A percentile compares a stretch with the other conserved stretches of the same genome.
These are phyloP conservation scores for Pelargonium citronellum DNA, from an alignment of 441 rosid species.

Conservation along the genomic window DNA sequence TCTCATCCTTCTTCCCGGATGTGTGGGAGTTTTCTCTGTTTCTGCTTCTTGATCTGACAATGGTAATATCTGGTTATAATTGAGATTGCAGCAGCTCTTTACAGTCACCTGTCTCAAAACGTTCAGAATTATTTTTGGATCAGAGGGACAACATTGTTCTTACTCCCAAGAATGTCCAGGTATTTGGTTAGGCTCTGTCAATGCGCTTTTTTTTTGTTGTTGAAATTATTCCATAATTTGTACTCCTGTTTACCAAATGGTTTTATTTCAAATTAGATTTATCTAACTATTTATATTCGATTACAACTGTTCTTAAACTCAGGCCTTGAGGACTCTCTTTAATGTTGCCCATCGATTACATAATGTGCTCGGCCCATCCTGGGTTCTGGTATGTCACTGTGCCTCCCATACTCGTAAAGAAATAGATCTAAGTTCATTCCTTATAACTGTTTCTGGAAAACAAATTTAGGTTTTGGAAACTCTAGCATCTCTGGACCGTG, in stretches of 20 bases:
- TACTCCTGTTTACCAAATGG: slow-evolving; percentile 5
- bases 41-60: background rate
- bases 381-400: slow-evolving; percentile 84
- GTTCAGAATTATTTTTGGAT: slow-evolving; percentile 62
- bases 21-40: background rate
- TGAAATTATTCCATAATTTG: slow-evolving; percentile 5
- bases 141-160: slow-evolving; percentile 73
- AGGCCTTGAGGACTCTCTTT: slow-evolving; percentile 97
- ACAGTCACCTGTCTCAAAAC: slow-evolving; percentile 79
- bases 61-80: slow-evolving; percentile 8
- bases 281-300: slow-evolving; percentile 23
- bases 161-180: slow-evolving; percentile 99
- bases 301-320: slow-evolving; percentile 29
- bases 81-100: slow-evolving; percentile 57
- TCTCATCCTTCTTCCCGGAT: no score
- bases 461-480: slow-evolving; percentile 85
- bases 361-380: slow-evolving; percentile 95
- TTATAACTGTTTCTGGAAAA: slow-evolving; percentile 18
- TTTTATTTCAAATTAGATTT: slow-evolving; percentile 17
- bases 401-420: slow-evolving; percentile 23
- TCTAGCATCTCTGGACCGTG: slow-evolving; percentile 84
- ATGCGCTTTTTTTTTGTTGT: slow-evolving; percentile 3
- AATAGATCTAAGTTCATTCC: slow-evolving; percentile 8
- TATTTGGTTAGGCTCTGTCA: slow-evolving; percentile 24
- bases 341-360: slow-evolving; percentile 90